A percentile compares a stretch with the other conserved stretches of the same genome.
phyloP scores from a whole-genome alignment of 371 early-diverging fungal genomes.

The Syncephalastrum contaminatum region DNA sequence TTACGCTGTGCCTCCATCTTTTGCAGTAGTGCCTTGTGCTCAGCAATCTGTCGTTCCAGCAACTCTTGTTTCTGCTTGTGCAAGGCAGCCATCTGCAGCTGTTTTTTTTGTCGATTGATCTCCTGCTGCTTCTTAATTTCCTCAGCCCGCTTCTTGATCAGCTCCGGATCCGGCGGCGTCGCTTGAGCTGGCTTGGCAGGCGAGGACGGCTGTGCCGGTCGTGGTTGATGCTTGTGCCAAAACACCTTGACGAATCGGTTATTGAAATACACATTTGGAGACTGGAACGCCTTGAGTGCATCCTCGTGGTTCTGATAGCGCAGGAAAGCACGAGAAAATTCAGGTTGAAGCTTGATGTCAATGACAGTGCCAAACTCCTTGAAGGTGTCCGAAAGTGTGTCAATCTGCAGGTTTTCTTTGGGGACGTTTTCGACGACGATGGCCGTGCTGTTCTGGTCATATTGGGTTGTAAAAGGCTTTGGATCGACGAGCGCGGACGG shows the following conservation, averaged over 20 bases:
- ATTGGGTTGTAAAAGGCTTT: constrained; percentile 17
- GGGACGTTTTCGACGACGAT: constrained; percentile 77
- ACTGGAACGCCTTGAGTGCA: constrained; percentile 62
- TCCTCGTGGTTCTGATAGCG: constrained; percentile 56
- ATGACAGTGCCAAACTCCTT: constrained; percentile 68
- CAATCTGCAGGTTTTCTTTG: constrained; percentile 56
- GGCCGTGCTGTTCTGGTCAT: constrained; percentile 39
- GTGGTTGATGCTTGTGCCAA: constrained; percentile 38
- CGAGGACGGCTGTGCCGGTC: constrained; percentile 2
- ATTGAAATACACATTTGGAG: constrained; percentile 69
- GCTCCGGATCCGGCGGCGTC: constrained; percentile 35
- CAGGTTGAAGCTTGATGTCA: constrained; percentile 59
- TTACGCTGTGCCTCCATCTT: constrained; percentile 23
- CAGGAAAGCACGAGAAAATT: constrained; percentile 51
- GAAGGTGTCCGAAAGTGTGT: constrained; percentile 67
- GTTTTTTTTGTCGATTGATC: constrained; percentile 49
- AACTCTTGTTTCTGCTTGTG: constrained; percentile 37
- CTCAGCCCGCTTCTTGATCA: constrained; percentile 31
- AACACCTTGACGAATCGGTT: constrained; percentile 80
- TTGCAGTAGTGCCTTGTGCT: constrained; percentile 52
- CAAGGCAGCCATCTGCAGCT: constrained; percentile 47
- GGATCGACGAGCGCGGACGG: constrained; percentile 8
- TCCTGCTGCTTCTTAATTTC: constrained; percentile 29
- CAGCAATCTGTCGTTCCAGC: constrained; percentile 17
- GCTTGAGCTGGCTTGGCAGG: constrained; percentile 1